phyloP scores from a whole-genome alignment of 2,329 filamentous ascomycete genomes.

The Fusarium circinatum region DNA sequence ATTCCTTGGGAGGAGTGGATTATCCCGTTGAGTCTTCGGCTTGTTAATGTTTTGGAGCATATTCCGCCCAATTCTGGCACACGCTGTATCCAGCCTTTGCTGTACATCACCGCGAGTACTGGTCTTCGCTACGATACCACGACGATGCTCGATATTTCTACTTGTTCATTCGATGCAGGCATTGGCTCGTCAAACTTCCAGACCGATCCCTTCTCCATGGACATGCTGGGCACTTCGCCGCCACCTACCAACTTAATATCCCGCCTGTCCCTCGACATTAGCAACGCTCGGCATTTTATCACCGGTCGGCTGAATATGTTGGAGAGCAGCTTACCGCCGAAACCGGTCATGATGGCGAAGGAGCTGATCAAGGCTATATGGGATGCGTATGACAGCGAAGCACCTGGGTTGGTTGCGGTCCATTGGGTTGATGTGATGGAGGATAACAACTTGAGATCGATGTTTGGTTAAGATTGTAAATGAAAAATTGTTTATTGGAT shows the following conservation, averaged over 20 bases:
- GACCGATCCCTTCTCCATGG: slow-evolving; percentile 18
- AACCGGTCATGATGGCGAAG: slow-evolving; percentile 55
- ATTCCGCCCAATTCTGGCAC: slow-evolving; percentile 50
- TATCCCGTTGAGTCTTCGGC: slow-evolving; percentile 47
- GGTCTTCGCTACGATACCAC: slow-evolving; percentile 45
- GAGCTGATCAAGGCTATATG: slow-evolving; percentile 55
- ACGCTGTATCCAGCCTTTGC: slow-evolving; percentile 50
- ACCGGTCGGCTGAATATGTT: slow-evolving; percentile 52
- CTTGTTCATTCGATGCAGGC: slow-evolving; percentile 16
- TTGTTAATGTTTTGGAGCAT: slow-evolving; percentile 48
- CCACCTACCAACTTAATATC: slow-evolving; percentile 32
- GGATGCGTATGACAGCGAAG: slow-evolving; percentile 53
- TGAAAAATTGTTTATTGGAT: slow-evolving; percentile 34
- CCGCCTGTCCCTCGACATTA: slow-evolving; percentile 49
- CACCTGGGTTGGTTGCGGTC: slow-evolving; percentile 45
- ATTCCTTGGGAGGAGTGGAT: slow-evolving; percentile 52
- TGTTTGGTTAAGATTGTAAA: slow-evolving; percentile 46
- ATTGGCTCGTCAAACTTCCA: slow-evolving; percentile 7
- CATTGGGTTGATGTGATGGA: slow-evolving; percentile 59
- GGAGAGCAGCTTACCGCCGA: slow-evolving; percentile 53
- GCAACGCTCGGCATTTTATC: slow-evolving; percentile 52
- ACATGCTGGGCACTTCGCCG: slow-evolving; percentile 19
- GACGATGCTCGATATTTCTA: slow-evolving; percentile 28
- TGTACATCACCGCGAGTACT: slow-evolving; percentile 52
- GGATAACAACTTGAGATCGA: slow-evolving; percentile 45